Conservation (phyloP, 805 yeast genomes). For the Candida maesae region DNA sequence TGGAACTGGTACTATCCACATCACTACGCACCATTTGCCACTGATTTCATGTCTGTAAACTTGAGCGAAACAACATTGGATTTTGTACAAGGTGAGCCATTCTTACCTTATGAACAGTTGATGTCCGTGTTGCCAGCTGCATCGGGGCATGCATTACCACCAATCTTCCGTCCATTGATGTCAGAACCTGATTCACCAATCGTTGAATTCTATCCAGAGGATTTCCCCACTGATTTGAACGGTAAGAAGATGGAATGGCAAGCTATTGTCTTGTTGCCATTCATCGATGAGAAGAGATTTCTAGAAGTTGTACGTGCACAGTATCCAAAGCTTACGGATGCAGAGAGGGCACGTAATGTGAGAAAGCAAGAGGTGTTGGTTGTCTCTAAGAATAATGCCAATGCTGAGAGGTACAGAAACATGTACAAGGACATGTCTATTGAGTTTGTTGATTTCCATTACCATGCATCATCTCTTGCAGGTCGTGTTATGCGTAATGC, state of each 20-base stretch:
- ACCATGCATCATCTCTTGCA: conserved; percentile 51
- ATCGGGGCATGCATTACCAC: conserved; percentile 82
- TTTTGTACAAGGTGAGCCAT: conserved; percentile 72
- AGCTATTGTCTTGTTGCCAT: conserved; percentile 86
- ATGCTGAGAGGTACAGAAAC: conserved; percentile 33
- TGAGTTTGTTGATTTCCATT: conserved; percentile 38
- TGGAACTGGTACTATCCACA: conserved; percentile 98
- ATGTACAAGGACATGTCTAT: conserved; percentile 22
- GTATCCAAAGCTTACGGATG: conserved; percentile 59
- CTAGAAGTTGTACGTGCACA: conserved; percentile 61
- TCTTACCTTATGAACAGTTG: conserved; percentile 86
- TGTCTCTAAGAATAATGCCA: conserved; percentile 59
- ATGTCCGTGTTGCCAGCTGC: conserved; percentile 92
- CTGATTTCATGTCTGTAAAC: conserved; percentile 64
- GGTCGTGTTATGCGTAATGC: conserved; percentile 45
- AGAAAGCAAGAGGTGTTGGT: conserved; percentile 66
- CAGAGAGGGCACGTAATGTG: conserved; percentile 67
- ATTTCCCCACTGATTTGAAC: conserved; percentile 89
- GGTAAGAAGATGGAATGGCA: conserved; percentile 96
- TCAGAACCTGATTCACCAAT: conserved; percentile 73
- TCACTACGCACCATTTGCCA: conserved; percentile 97
- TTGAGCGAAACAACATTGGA: conserved; percentile 46
- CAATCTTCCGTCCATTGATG: conserved; percentile 79
- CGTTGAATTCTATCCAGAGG: conserved; percentile 86
- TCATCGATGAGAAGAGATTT: conserved; percentile 79